Conservation (phyloP, 2,329 filamentous ascomycete species). For the Diaporthe sp. region DNA sequence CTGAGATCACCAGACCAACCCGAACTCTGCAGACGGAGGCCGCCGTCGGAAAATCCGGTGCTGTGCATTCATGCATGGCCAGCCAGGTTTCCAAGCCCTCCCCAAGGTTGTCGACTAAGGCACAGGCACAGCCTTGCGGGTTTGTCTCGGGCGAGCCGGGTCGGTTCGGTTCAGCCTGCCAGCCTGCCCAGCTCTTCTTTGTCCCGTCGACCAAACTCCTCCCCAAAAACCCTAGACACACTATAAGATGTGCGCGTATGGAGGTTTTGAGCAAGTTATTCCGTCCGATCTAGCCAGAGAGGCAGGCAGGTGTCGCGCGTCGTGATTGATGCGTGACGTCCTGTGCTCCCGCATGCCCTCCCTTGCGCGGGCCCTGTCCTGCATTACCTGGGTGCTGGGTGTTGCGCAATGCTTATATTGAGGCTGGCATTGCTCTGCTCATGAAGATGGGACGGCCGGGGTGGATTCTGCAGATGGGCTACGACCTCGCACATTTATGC, state of each 20-base stretch:
- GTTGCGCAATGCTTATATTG: slow-evolving; percentile 27
- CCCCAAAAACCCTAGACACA: neutral
- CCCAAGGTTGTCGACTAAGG: slow-evolving; percentile 17
- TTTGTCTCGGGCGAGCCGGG: slow-evolving; percentile 21
- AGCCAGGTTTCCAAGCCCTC: neutral
- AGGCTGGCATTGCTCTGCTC: slow-evolving; percentile 12
- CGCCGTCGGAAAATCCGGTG: slow-evolving; percentile 18
- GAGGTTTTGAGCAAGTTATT: slow-evolving; percentile 23
- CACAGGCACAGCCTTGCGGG: slow-evolving; percentile 30
- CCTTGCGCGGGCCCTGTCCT: neutral
- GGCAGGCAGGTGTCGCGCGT: slow-evolving; percentile 13
- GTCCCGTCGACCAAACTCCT: neutral
- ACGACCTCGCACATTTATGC: slow-evolving; percentile 24
- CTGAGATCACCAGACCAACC: slow-evolving; percentile 14
- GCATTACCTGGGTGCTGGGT: neutral
- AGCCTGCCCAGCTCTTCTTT: neutral
- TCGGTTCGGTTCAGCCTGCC: slow-evolving; percentile 22
- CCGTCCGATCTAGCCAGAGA: slow-evolving; percentile 12
- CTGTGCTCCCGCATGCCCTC: slow-evolving; percentile 10
- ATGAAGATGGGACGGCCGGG: slow-evolving; percentile 30
- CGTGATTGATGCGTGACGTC: slow-evolving; percentile 23
- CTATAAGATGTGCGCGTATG: slow-evolving; percentile 21
- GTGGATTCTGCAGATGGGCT: neutral
- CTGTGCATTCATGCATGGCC: slow-evolving; percentile 25
- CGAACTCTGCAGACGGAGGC: slow-evolving; percentile 27